Evolutionary conservation across 2,329 filamentous ascomycete genomes (phyloP), one percentile per base, ranked within the genome.

Genomic region (Colletotrichum incanum): DNA sequence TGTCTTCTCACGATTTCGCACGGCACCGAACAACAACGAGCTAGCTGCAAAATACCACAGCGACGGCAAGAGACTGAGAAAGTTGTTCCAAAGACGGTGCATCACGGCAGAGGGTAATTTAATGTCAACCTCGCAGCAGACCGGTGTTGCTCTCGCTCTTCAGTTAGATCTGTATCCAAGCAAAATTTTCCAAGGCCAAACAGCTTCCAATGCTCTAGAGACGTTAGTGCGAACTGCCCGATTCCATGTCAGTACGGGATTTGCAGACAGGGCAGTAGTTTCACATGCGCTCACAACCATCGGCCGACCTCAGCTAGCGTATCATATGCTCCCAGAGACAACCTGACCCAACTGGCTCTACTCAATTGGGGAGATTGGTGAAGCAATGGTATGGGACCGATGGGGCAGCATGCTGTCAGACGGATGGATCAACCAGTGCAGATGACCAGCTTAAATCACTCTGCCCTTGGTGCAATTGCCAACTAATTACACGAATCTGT

Each of bases 371-470:
- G 28, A 1, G 28, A 31, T 31, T 4, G 28, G 28, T 31, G 28
- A 4, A 31, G 6, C 4, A 31, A 31, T 6, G 28, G 6, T 3
- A 69, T 23, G 69, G 55, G 43, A 12, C 68, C 69, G 5, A 3
- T 85, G 82, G 83, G 81, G 85, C 50, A 80, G 78, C 49, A 79
- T 85, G 73, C 67, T 82, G 3, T 78, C 81, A 0, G 78, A 84
- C 59, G 82, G 81, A 0, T 76, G 73, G 0, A 79, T 84, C 52
- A 84, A 60, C 78, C 80, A 0, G 80, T 83, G 0, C 75, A 80
- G 50, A 85, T 85, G 82, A 85, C 82, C 0, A 82, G 80, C 34
- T 81, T 83, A 63, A 83, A 84, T 60, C 82, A 85, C 68, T 84
- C 84, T 54, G 82, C 83, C 0, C 79, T 84, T 20, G 82, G 83